These are phyloP conservation scores for Diaporthe sp. DNA, from an alignment of 2,329 filamentous ascomycete genomes.

Conservation along the genomic window DNA sequence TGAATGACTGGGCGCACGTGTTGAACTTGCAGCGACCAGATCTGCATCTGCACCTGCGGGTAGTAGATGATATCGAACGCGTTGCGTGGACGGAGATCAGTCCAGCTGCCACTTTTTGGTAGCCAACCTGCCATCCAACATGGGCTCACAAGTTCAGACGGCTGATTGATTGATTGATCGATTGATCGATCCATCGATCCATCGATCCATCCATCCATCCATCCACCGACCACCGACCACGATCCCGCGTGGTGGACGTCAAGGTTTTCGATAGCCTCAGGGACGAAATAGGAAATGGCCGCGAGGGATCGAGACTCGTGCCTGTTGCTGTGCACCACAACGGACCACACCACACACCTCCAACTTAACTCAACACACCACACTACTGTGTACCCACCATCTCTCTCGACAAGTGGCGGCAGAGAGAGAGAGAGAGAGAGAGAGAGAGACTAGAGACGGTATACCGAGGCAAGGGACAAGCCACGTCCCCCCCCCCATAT, in stretches of 20 bases:
- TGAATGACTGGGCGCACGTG: neutral
- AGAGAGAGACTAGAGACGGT: neutral
- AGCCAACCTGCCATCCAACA: too few species aligned
- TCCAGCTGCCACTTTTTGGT: neutral
- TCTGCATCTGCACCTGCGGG: neutral
- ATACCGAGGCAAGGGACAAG: neutral
- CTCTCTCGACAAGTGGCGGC: neutral
- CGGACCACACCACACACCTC: too few species aligned
- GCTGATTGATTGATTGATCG: neutral
- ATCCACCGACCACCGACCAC: neutral
- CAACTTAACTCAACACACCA: neutral
- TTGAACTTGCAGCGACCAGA: neutral
- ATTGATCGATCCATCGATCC: neutral
- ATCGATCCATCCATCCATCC: neutral
- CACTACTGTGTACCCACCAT: neutral
- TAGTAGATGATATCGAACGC: neutral
- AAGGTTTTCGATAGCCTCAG: neutral
- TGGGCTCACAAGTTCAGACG: neutral
- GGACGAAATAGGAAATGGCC: slow-evolving; percentile 23
- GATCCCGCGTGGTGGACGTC: neutral
- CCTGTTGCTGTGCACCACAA: neutral
- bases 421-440: neutral
- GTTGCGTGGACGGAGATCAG: neutral
- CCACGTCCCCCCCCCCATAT: neutral
- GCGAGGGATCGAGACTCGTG: slow-evolving; percentile 10